Conservation (phyloP, 73 alveolate species). For the Diophrys sp. region DNA sequence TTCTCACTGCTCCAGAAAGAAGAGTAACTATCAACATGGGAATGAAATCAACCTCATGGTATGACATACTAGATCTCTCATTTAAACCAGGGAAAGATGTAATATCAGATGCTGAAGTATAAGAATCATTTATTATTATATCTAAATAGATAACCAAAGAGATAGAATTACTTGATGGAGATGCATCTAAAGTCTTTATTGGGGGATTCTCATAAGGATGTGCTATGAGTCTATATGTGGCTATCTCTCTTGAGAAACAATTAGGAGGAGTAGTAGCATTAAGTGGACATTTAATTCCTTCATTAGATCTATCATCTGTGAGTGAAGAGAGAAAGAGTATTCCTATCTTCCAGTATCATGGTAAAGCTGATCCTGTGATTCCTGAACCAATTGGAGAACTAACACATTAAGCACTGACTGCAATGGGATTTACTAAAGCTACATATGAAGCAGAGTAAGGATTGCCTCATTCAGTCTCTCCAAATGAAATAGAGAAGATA, state of each 20-base stretch:
- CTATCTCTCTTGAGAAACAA: constrained; percentile 21
- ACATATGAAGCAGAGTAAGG: background rate
- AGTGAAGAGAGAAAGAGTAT: constrained; percentile 41
- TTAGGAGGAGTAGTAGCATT: constrained; percentile 75
- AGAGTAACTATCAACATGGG: constrained; percentile 61
- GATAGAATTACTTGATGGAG: constrained; percentile 47
- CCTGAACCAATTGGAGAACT: constrained; percentile 1
- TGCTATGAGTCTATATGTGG: constrained; percentile 63
- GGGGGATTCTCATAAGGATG: constrained; percentile 96
- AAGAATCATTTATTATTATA: background rate
- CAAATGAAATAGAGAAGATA: background rate
- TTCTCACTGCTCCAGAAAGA: constrained; percentile 82
- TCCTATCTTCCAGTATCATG: constrained; percentile 68
- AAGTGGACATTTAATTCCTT: constrained; percentile 54
- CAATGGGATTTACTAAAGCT: background rate
- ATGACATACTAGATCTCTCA: constrained; percentile 46
- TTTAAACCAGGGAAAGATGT: background rate
- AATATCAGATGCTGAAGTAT: constrained; percentile 33
- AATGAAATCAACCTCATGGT: constrained; percentile 73
- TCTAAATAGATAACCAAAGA: background rate
- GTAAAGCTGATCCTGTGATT: constrained; percentile 68
- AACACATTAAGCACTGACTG: background rate
- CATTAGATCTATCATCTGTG: constrained; percentile 18
- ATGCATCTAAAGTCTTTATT: constrained; percentile 63
- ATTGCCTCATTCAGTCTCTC: background rate